Base-by-base conservation (phyloP, 352 stramenopile genomes). In the Thraustochytrium striatum region DNA sequence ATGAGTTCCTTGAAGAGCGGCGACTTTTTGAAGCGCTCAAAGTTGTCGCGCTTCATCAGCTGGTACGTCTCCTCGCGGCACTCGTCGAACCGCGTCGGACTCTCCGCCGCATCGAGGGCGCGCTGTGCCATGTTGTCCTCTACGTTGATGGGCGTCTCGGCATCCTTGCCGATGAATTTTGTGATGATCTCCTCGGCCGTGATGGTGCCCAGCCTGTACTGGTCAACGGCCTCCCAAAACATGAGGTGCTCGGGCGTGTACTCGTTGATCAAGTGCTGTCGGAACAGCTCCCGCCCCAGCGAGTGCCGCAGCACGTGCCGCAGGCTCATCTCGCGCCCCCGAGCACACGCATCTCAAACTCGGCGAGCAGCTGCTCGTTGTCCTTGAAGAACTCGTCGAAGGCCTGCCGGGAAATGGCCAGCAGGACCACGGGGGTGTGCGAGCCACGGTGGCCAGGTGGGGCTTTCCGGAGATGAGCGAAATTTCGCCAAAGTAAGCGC, bases 11-110 rank as follows among this genome's bases (percentile, higher is more conserved):
- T 57, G 33, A 69, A 80, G 36, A 72, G 39, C 9, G 2, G 5
- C 1, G 70, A 36, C 58, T 69, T 75, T 3, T 80, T 80, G 57
- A 80, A 80, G 30, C 70, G 55, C 19, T 5, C 70, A 58, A 80
- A 80, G 70, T 80, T 80, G 35, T 80, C 70, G 16, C 70, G 53
- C 28, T 80, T 75, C 70, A 80, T 80, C 21, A 80, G 70, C 7
- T 72, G 11, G 33, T 80, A 80, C 5, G 79, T 39, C 58, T 80
- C 70, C 16, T 61, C 30, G 3, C 32, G 32, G 28, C 32, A 30
- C 30, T n/a, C 21, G 33, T 80, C 41, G 32, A 80, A 80, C n/a
- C 38, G 25, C 19, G 79, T 25, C 13, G 33, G 58, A 7, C 55
- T 32, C n/a, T 72, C 55, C 35, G 19, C 21, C 7, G 1, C 53